Base-by-base conservation (phyloP, 2,329 filamentous ascomycete species). In the Lecanicillium sp. region DNA sequence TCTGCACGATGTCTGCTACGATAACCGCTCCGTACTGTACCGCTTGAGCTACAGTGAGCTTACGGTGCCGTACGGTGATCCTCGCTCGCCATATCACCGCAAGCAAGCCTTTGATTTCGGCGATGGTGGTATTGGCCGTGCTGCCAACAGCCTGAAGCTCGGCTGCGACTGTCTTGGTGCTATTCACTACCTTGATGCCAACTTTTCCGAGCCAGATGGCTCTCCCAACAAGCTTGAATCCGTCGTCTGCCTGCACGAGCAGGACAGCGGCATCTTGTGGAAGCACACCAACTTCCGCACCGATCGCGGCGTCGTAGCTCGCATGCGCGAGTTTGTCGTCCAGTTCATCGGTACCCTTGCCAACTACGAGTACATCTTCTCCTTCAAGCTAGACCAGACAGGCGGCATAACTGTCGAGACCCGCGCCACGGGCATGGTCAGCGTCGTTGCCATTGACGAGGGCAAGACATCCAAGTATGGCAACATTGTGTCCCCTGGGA, bases 41-140 rank as follows among this genome's bases (percentile, higher is more conserved):
- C 71, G 82, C 2, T 56, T 86, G 20, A 76, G 74, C 44, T 68
- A 83, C 42, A 76, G 74, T 45, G 83, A 87, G 55, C 82, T 86
- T 74, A 74, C 74, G 2, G 78, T 83, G 0, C 78, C 78, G 0
- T 85, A 85, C 46, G 78, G 66, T 3, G 80, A 85, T 48, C 76
- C 76, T 1, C 70, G 81, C 2, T 61, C 68, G 1, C 80, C 80
- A 0, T 84, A 75, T 52, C 77, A 80, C 37, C 70, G 80, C 30
- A 85, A 86, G 54, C 75, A 80, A 38, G 81, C 80, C 1, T 85
- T 86, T 48, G 81, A 85, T 48, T 74, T 85, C 43, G 82, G 82
- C 7, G 80, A 85, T 42, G 77, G 72, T 9, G 81, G 81, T 5
- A 74, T 77, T 17, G 82, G 82, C 2, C 70, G 75, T 35, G 75